These are phyloP conservation scores for Penicillium crustosum DNA, from an alignment of 2,329 filamentous ascomycete genomes.

Conservation along the genomic window DNA sequence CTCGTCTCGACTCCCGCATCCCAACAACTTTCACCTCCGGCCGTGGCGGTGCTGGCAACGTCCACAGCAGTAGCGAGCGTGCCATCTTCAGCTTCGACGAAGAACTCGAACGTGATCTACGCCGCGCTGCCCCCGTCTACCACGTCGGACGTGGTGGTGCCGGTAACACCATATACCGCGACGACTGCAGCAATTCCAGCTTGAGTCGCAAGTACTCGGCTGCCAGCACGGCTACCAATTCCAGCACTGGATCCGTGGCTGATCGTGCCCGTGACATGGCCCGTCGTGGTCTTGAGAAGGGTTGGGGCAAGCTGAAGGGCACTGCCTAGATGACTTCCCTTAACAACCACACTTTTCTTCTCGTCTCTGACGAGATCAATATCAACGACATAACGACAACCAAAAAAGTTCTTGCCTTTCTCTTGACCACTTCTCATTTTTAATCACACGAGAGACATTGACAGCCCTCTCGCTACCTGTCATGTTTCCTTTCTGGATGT, in stretches of 20 bases:
- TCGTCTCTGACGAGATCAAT: background rate
- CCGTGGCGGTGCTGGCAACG: constrained; percentile 58
- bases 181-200: constrained; percentile 26
- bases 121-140: constrained; percentile 60
- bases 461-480: background rate
- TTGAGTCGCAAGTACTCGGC: constrained; percentile 40
- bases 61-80: constrained; percentile 54
- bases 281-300: constrained; percentile 39
- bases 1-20: constrained; percentile 49
- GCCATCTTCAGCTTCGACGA: constrained; percentile 68
- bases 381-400: constrained; percentile 17
- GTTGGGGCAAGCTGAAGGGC: constrained; percentile 43
- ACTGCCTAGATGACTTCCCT: constrained; percentile 27
- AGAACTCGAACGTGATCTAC: constrained; percentile 59
- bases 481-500: constrained; percentile 7
- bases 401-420: constrained; percentile 12
- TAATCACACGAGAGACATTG: constrained; percentile 6
- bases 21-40: constrained; percentile 47
- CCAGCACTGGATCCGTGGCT: constrained; percentile 37
- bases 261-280: constrained; percentile 39
- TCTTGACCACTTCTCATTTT: constrained; percentile 6
- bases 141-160: constrained; percentile 63
- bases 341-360: too few relatives aligned
- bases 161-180: constrained; percentile 51
- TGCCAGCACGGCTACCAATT: constrained; percentile 37